Percentiles rank a stretch among this genome's conserved stretches.
These are phyloP conservation scores for Clarireedia sp. DNA, from an alignment of 2,329 filamentous ascomycete genomes.

Conservation along the genomic window DNA sequence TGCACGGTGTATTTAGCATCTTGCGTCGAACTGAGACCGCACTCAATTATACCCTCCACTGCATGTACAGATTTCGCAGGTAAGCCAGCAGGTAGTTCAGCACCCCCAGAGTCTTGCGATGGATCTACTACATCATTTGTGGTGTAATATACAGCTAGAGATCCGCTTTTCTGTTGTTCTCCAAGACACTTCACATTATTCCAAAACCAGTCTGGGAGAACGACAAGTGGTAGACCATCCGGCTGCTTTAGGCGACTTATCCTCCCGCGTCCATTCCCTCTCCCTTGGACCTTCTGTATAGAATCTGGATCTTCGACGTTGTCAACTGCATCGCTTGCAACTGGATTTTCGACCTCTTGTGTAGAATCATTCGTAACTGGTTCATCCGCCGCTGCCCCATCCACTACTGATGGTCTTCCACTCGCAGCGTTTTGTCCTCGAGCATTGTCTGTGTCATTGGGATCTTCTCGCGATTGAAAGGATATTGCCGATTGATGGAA, in stretches of 20 bases:
- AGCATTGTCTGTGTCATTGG: constrained; percentile 4
- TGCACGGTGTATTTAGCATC: constrained; percentile 26
- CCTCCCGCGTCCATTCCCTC: constrained; percentile 13
- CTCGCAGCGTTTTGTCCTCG: constrained; percentile 12
- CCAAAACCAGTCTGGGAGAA: constrained; percentile 51
- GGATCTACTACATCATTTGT: neutral
- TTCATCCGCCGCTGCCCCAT: neutral
- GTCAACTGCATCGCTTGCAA: neutral
- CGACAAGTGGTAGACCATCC: constrained; percentile 39
- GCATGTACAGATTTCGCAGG: constrained; percentile 3
- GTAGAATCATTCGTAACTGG: neutral
- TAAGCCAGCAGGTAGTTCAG: neutral
- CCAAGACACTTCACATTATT: constrained; percentile 36
- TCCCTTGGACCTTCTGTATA: constrained; percentile 14
- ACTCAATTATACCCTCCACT: constrained; percentile 10
- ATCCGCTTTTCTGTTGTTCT: constrained; percentile 13
- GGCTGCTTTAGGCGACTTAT: constrained; percentile 18
- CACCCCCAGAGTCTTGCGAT: neutral
- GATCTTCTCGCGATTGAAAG: constrained; percentile 21
- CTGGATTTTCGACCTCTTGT: neutral
- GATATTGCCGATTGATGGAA: constrained; percentile 26
- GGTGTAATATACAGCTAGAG: constrained; percentile 17
- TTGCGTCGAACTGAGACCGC: constrained; percentile 12
- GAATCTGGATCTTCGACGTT: constrained; percentile 5
- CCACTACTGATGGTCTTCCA: neutral